A percentile compares a stretch with the other conserved stretches of the same genome.
These are phyloP conservation scores for Imleria badia DNA, from an alignment of 768 basidiomycete species.

Conservation along the genomic window DNA sequence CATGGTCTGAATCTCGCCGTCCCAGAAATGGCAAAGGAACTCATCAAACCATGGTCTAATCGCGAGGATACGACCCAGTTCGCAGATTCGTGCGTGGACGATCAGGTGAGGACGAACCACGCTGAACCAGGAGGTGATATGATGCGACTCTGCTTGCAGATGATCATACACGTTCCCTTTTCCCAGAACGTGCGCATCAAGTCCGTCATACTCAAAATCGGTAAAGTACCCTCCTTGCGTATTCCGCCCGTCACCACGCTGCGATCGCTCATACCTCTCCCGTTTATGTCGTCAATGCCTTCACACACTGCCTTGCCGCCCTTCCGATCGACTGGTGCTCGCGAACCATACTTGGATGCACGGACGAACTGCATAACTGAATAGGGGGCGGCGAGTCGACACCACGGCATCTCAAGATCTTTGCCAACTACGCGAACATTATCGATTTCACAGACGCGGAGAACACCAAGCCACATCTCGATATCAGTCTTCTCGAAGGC, in stretches of 20 bases:
- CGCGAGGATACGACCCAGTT: slow-evolving; percentile 65
- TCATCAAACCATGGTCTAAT: slow-evolving; percentile 83
- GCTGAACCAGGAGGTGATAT: slow-evolving; percentile 2
- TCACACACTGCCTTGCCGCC: slow-evolving; percentile 4
- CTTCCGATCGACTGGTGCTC: slow-evolving; percentile 1
- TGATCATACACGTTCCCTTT: slow-evolving; percentile 83
- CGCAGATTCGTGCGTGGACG: slow-evolving; percentile 80
- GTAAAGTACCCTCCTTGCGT: slow-evolving; percentile 38
- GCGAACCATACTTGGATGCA: slow-evolving; percentile 1
- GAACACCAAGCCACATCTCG: slow-evolving; percentile 62
- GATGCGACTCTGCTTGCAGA: slow-evolving; percentile 40
- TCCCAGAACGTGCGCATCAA: slow-evolving; percentile 72
- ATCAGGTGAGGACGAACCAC: slow-evolving; percentile 55
- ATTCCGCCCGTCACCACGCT: slow-evolving; percentile 9
- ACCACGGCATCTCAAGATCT: slow-evolving; percentile 74
- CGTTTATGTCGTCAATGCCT: slow-evolving; percentile 4
- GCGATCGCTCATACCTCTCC: slow-evolving; percentile 8
- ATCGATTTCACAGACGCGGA: slow-evolving; percentile 79
- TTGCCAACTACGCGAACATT: slow-evolving; percentile 70
- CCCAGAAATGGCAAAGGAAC: slow-evolving; percentile 74
- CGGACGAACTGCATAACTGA: slow-evolving; percentile 2
- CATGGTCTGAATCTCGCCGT: slow-evolving; percentile 77
- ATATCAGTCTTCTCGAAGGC: slow-evolving; percentile 70
- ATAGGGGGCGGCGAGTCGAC: slow-evolving; percentile 75
- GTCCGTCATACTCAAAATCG: slow-evolving; percentile 74